Evolutionary conservation across 805 yeast species (phyloP).

Genomic region (Candida silvatica): DNA sequence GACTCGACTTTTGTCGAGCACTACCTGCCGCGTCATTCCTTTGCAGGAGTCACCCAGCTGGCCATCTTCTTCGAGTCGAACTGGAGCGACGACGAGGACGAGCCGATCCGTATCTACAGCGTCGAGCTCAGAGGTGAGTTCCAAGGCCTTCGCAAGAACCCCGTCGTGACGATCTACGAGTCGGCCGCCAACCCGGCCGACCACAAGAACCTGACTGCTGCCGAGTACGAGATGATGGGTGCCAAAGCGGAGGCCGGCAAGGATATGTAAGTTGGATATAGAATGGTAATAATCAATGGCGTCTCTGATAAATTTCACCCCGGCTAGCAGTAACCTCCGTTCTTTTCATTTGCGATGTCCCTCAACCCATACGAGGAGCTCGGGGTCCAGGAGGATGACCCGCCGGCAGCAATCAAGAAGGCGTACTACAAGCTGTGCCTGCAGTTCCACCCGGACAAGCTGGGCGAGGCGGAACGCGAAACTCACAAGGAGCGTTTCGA

Average conservation of each 20-base stretch:
- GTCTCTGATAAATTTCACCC: too few species aligned
- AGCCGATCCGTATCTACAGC: slow-evolving; percentile 49
- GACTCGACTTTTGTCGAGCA: slow-evolving; percentile 67
- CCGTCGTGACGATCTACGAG: slow-evolving; percentile 74
- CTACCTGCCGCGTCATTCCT: slow-evolving; percentile 63
- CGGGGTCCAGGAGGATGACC: slow-evolving; percentile 29
- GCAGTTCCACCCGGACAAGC: slow-evolving; percentile 65
- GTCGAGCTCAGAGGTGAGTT: slow-evolving; percentile 76
- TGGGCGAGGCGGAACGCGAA: slow-evolving; percentile 23
- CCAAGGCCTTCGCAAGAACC: slow-evolving; percentile 50
- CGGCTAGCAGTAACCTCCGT: too few species aligned
- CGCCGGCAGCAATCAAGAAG: slow-evolving; percentile 52
- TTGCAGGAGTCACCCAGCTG: slow-evolving; percentile 60
- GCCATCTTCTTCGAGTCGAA: slow-evolving; percentile 63
- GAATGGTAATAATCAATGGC: too few species aligned
- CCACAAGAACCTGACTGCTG: slow-evolving; percentile 33
- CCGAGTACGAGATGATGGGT: neutral
- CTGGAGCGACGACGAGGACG: slow-evolving; percentile 55
- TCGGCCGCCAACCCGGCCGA: slow-evolving; percentile 91
- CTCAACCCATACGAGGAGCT: slow-evolving; percentile 50
- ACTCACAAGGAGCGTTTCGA: slow-evolving; percentile 42
- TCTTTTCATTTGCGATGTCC: too few species aligned
- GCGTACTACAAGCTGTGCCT: slow-evolving; percentile 60
- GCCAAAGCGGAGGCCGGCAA: slow-evolving; percentile 1
- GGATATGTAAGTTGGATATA: neutral